Percentiles rank a stretch among this genome's conserved stretches.
phyloP scores from a whole-genome alignment of 805 yeast species.

The Naumovozyma baii region DNA sequence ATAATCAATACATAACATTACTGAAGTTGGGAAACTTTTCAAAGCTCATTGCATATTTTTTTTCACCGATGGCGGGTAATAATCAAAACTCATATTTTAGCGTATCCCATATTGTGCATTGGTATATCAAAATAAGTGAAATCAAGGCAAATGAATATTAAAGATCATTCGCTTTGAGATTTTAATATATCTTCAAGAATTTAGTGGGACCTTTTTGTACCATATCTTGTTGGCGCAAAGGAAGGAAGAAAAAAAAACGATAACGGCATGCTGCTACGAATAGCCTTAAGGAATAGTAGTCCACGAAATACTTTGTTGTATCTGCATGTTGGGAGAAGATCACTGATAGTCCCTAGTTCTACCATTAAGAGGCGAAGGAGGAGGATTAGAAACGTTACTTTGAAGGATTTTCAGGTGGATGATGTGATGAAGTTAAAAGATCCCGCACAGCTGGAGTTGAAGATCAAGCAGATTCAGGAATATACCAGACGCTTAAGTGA shows the following conservation, averaged over 20 bases:
- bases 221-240: too few relatives aligned
- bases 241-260: too few relatives aligned
- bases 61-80: background rate
- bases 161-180: too few relatives aligned
- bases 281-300: background rate
- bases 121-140: too few relatives aligned
- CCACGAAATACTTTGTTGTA: background rate
- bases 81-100: background rate
- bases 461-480: constrained; percentile 22
- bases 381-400: constrained; percentile 8
- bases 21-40: background rate
- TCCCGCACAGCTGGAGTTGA: constrained; percentile 18
- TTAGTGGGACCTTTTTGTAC: too few relatives aligned
- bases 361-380: constrained; percentile 3
- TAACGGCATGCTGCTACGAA: too few relatives aligned
- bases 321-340: constrained; percentile 1
- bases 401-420: constrained; percentile 8
- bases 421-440: constrained; percentile 4
- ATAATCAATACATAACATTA: background rate
- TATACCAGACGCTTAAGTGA: constrained; percentile 19
- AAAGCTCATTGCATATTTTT: background rate
- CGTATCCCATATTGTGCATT: too few relatives aligned
- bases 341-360: constrained; percentile 8
- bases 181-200: too few relatives aligned
- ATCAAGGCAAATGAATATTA: too few relatives aligned